These are phyloP conservation scores for Colletotrichum salicis DNA, from an alignment of 2,329 filamentous ascomycete species.

Conservation along the genomic window DNA sequence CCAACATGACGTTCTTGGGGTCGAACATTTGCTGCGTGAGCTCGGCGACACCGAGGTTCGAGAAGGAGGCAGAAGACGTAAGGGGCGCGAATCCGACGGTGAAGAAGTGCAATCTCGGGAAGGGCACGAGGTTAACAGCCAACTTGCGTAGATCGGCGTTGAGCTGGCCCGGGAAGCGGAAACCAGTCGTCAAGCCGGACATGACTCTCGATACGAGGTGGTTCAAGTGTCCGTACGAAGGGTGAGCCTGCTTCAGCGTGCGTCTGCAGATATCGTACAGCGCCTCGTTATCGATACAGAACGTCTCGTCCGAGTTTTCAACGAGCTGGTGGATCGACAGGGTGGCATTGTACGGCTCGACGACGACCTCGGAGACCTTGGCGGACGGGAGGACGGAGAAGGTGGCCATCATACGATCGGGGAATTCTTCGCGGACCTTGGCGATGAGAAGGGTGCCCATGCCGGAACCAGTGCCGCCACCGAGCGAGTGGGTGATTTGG, in stretches of 20 bases:
- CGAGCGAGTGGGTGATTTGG: slow-evolving; percentile 99
- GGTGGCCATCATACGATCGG: slow-evolving; percentile 99
- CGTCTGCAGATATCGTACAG: slow-evolving; percentile 99
- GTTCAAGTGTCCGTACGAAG: slow-evolving; percentile 98
- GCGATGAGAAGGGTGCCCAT: slow-evolving; percentile 99
- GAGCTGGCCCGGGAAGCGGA: slow-evolving; percentile 99
- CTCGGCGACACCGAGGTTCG: slow-evolving; percentile 95
- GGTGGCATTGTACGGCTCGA: slow-evolving; percentile 99
- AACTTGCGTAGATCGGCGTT: slow-evolving; percentile 99
- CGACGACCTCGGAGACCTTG: slow-evolving; percentile 99
- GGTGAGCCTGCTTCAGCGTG: slow-evolving; percentile 97
- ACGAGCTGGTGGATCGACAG: slow-evolving; percentile 99
- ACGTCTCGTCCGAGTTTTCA: slow-evolving; percentile 99
- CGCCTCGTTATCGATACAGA: slow-evolving; percentile 99
- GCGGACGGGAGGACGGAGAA: slow-evolving; percentile 98
- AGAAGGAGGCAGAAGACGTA: slow-evolving; percentile 85
- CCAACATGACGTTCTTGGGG: slow-evolving; percentile 99
- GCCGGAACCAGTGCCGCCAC: slow-evolving; percentile 99
- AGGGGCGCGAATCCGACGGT: slow-evolving; percentile 99
- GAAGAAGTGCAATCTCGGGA: slow-evolving; percentile 99
- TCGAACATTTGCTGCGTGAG: slow-evolving; percentile 99
- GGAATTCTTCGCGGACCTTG: slow-evolving; percentile 99
- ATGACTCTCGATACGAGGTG: slow-evolving; percentile 99
- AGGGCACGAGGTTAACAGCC: slow-evolving; percentile 99
- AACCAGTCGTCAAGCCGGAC: slow-evolving; percentile 97